Evolutionary conservation across 768 basidiomycete species (phyloP).

Genomic region (Termitomyces eurrhizus): DNA sequence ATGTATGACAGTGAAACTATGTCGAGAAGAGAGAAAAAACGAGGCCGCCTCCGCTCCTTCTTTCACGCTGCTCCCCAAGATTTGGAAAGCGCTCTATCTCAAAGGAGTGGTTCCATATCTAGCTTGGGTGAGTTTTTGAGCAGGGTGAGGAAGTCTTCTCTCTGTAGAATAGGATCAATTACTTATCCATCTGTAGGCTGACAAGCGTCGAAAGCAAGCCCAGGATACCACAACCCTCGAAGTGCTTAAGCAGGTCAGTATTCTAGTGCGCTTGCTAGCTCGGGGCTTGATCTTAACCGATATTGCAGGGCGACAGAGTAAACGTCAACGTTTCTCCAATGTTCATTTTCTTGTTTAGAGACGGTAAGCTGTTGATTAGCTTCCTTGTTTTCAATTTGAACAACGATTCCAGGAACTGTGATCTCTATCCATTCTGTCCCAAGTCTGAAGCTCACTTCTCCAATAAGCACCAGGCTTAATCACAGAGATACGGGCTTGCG

Average conservation of each 20-base stretch:
- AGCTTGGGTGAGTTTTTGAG: constrained; percentile 14
- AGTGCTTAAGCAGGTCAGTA: constrained; percentile 18
- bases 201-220: constrained; percentile 10
- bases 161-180: neutral
- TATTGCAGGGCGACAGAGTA: constrained; percentile 42
- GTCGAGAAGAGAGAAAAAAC: constrained; percentile 9
- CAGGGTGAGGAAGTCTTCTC: neutral
- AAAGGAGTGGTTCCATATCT: constrained; percentile 5
- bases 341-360: constrained; percentile 61
- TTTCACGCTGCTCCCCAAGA: constrained; percentile 9
- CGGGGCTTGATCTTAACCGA: neutral
- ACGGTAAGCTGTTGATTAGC: constrained; percentile 35
- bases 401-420: constrained; percentile 41
- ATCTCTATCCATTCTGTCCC: constrained; percentile 51
- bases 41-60: constrained; percentile 8
- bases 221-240: constrained; percentile 16
- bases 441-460: constrained; percentile 42
- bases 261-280: neutral
- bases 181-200: constrained; percentile 10
- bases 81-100: constrained; percentile 14
- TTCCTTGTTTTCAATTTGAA: neutral
- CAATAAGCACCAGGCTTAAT: constrained; percentile 54
- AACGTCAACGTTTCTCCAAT: constrained; percentile 54
- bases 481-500: constrained; percentile 58
- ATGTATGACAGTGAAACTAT: constrained; percentile 8